Conservation (phyloP, 495 filamentous ascomycete species). For the Lasiosphaeriaceae sp. region DNA sequence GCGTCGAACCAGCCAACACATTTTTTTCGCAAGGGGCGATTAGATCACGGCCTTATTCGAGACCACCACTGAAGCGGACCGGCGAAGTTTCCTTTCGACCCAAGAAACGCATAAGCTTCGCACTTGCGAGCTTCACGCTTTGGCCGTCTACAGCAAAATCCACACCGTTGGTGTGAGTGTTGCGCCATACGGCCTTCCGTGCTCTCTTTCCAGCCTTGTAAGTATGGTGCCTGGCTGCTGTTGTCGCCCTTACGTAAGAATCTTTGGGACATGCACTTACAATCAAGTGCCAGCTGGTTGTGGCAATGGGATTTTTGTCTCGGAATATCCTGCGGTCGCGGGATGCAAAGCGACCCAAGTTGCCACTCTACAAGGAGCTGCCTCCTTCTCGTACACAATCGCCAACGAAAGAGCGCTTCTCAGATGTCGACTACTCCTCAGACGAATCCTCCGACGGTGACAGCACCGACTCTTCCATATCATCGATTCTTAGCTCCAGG, state of each 20-base stretch:
- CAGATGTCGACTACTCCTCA: constrained; percentile 40
- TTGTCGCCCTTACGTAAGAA: neutral
- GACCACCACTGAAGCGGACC: too few relatives aligned
- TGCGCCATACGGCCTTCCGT: too few relatives aligned
- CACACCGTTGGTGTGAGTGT: too few relatives aligned
- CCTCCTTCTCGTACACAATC: constrained; percentile 15
- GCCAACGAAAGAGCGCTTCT: constrained; percentile 40
- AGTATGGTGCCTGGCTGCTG: neutral
- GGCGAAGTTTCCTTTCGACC: too few relatives aligned
- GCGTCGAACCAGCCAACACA: too few relatives aligned
- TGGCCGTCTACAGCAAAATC: too few relatives aligned
- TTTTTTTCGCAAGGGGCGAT: too few relatives aligned
- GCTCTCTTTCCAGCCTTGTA: neutral
- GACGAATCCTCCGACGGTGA: constrained; percentile 41
- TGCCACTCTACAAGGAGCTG: constrained; percentile 42
- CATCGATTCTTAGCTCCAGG: constrained; percentile 35
- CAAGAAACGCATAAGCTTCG: too few relatives aligned
- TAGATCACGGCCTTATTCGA: too few relatives aligned
- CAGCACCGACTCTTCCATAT: constrained; percentile 34
- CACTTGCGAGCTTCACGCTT: too few relatives aligned
- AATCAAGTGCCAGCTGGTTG: neutral
- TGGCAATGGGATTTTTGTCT: constrained; percentile 26
- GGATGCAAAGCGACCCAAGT: constrained; percentile 31
- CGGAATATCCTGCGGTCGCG: constrained; percentile 32
- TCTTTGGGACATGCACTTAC: neutral